A percentile compares a stretch with the other conserved stretches of the same genome.
Conservation (phyloP, 208 protist genomes). For the Entamoeba histolytica region DNA sequence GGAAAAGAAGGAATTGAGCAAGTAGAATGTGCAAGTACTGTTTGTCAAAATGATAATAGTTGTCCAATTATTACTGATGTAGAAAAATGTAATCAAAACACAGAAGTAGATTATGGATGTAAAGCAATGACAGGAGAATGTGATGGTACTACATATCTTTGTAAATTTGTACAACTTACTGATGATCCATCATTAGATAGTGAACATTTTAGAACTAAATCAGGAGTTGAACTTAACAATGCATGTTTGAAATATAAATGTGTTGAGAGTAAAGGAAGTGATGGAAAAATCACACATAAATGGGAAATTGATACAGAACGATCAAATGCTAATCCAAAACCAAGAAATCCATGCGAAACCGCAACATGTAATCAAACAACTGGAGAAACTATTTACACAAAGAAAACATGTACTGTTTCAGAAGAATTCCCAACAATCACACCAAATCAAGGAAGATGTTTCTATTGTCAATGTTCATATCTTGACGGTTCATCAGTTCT, state of each 20-base stretch:
- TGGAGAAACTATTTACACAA: neutral
- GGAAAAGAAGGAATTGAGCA: neutral
- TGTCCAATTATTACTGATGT: neutral
- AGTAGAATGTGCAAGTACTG: neutral
- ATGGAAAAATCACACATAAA: neutral
- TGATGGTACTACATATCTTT: neutral
- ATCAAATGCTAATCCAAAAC: neutral
- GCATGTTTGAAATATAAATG: neutral
- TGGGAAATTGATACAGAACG: neutral
- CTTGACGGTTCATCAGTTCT: neutral
- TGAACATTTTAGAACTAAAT: neutral
- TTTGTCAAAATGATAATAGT: neutral
- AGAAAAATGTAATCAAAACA: neutral
- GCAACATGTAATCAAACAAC: neutral
- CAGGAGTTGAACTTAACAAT: neutral
- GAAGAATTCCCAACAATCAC: neutral
- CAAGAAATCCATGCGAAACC: neutral
- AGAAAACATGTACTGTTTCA: neutral
- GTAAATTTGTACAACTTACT: neutral
- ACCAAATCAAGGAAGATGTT: neutral
- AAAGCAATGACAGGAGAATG: neutral
- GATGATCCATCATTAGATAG: neutral
- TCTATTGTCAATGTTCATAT: neutral
- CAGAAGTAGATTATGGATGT: neutral
- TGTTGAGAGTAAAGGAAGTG: neutral